A percentile compares a stretch with the other conserved stretches of the same genome.
Conservation (phyloP, 257 asterid species). For the Striga asiatica region DNA sequence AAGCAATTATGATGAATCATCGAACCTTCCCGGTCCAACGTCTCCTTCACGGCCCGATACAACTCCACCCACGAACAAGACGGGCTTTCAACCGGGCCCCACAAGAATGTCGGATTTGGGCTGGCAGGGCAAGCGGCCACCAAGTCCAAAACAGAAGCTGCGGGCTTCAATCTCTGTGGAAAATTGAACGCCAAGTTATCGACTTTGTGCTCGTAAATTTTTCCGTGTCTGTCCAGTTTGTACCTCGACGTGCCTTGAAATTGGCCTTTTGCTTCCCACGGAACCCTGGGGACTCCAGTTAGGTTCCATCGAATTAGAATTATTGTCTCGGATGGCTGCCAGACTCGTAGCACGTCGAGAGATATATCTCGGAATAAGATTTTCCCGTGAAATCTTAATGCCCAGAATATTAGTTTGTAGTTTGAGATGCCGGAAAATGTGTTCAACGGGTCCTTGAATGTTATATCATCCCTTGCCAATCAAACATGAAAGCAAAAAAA, state of each 20-base stretch:
- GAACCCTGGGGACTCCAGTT: constrained; percentile 63
- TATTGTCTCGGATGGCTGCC: constrained; percentile 83
- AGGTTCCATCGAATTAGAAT: constrained; percentile 68
- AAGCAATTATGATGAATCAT: constrained; percentile 49
- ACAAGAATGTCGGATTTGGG: constrained; percentile 56
- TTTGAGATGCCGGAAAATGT: constrained; percentile 69
- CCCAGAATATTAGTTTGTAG: constrained; percentile 77
- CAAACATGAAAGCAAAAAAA: background rate
- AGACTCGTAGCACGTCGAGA: constrained; percentile 55
- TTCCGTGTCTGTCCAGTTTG: constrained; percentile 67
- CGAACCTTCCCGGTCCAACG: constrained; percentile 35
- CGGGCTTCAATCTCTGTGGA: constrained; percentile 52
- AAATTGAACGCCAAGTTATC: constrained; percentile 75
- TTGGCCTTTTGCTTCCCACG: constrained; percentile 79
- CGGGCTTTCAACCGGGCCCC: constrained; percentile 30
- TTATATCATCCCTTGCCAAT: constrained; percentile 73
- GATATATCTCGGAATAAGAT: constrained; percentile 72
- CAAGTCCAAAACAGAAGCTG: constrained; percentile 62
- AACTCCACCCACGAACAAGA: constrained; percentile 54
- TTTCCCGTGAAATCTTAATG: constrained; percentile 74
- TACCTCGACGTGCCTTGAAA: constrained; percentile 78
- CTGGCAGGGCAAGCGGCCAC: constrained; percentile 65
- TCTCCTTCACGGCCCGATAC: constrained; percentile 44
- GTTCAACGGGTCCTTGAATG: constrained; percentile 70
- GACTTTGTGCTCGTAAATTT: constrained; percentile 80